phyloP scores from a whole-genome alignment of 2,329 filamentous ascomycete genomes.

The Apiospora aurea region DNA sequence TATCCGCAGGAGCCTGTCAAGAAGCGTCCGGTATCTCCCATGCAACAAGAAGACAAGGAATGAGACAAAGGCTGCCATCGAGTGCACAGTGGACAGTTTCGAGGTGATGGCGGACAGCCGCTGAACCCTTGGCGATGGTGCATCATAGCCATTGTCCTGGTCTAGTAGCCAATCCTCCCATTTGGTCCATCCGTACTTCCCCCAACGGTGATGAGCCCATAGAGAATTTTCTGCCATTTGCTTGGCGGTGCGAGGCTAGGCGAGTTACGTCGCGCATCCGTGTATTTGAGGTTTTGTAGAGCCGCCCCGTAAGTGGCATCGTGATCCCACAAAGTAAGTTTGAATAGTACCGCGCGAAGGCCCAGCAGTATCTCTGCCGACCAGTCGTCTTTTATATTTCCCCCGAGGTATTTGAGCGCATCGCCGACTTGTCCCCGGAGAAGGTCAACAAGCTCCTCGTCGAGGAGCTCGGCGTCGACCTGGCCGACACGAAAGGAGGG shows the following conservation, averaged over 20 bases:
- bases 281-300: slow-evolving; percentile 89
- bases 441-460: slow-evolving; percentile 89
- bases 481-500: slow-evolving; percentile 94
- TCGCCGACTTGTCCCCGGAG: slow-evolving; percentile 87
- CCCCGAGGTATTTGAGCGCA: slow-evolving; percentile 83
- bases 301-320: slow-evolving; percentile 93
- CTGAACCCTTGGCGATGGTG: slow-evolving; percentile 58
- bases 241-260: slow-evolving; percentile 73
- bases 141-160: slow-evolving; percentile 77
- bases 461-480: slow-evolving; percentile 92
- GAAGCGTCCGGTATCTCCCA: slow-evolving; percentile 87
- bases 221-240: slow-evolving; percentile 82
- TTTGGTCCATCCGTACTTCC: slow-evolving; percentile 87
- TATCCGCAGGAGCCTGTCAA: slow-evolving; percentile 84
- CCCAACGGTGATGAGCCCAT: slow-evolving; percentile 88
- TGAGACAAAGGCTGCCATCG: slow-evolving; percentile 80
- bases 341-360: slow-evolving; percentile 84
- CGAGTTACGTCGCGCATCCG: slow-evolving; percentile 76
- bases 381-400: slow-evolving; percentile 83
- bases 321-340: slow-evolving; percentile 96
- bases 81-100: slow-evolving; percentile 75
- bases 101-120: slow-evolving; percentile 74
- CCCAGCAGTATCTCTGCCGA: slow-evolving; percentile 82
- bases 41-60: slow-evolving; percentile 93
- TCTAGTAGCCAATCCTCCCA: slow-evolving; percentile 89